Base-by-base conservation (phyloP, 176 grass and related monocot genomes). In the Ampelocalamus luodianensis region DNA sequence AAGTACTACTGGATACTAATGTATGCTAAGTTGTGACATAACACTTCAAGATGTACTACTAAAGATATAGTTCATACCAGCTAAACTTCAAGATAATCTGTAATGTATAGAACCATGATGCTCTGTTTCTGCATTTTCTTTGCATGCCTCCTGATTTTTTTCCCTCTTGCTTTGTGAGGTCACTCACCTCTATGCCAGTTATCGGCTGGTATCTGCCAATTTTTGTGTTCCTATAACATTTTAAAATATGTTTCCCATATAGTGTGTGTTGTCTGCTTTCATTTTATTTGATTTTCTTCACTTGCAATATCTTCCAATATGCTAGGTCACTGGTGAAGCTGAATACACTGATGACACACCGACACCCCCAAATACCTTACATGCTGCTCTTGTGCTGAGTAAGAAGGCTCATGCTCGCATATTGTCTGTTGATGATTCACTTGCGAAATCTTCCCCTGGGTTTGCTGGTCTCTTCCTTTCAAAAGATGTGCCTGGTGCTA, bases 341-440 rank as follows among this genome's bases (percentile, higher is more conserved):
- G 96, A 98, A 83, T 98, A 98, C 82, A 86, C 86, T 73, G 96
- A 95, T 70, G 96, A 98, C 65, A 83, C 88, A 60, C 85, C 85
- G 6, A 74, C 72, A 80, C 87, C 93, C n/a, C 85, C 91, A n/a
- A 91, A 95, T 86, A 93, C 83, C 51, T 86, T 98, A 83, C 91
- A 98, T 87, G 96, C 87, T 84, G 93, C 90, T 90, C 82, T 98
- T 66, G 49, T 98, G n/a, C 77, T 98, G 79, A 98, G 96, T 88
- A 95, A 90, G 87, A 93, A 87, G 77, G 87, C 96, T 77, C 96
- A 95, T 68, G 96, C 96, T 65, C 88, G 72, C 76, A 95, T 98
- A 87, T 84, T 98, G 42, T 86, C 87, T 43, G 87, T 98, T 55
- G 93, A 98, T 92, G 91, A 90, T 95, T 89, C 91, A 45, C 45